These are phyloP conservation scores for Candida broadrunensis DNA, from an alignment of 805 yeast species.

Conservation along the genomic window DNA sequence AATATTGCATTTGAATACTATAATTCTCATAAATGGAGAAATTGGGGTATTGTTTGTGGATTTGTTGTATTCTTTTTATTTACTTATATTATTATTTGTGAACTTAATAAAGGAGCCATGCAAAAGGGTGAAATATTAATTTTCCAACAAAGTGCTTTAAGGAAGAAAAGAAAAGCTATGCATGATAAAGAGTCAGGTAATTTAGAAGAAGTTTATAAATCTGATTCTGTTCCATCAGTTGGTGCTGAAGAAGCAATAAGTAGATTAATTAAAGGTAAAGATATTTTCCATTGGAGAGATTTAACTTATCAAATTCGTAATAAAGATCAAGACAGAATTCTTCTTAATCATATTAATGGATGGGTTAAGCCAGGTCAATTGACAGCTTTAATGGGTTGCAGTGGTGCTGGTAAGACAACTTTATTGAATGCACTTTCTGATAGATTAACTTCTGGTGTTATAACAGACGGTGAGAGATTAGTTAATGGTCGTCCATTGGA, in stretches of 20 bases:
- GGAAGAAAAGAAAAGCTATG: constrained; percentile 38
- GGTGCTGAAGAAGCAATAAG: neutral
- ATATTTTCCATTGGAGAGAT: constrained; percentile 76
- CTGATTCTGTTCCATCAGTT: neutral
- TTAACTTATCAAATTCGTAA: constrained; percentile 68
- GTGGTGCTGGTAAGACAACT: constrained; percentile 86
- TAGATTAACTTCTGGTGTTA: constrained; percentile 70
- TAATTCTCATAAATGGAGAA: constrained; percentile 56
- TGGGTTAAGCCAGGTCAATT: constrained; percentile 80
- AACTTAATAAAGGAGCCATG: constrained; percentile 57
- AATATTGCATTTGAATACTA: constrained; percentile 41
- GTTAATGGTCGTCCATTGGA: constrained; percentile 67
- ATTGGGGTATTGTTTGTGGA: constrained; percentile 59
- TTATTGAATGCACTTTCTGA: constrained; percentile 68
- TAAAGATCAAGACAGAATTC: constrained; percentile 40
- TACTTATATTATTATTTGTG: constrained; percentile 53
- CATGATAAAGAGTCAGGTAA: constrained; percentile 9
- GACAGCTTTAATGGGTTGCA: constrained; percentile 80
- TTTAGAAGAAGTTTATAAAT: constrained; percentile 4
- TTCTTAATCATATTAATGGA: constrained; percentile 47
- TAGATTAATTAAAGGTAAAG: constrained; percentile 1
- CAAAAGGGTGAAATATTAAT: constrained; percentile 72
- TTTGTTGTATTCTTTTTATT: constrained; percentile 53
- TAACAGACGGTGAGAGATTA: constrained; percentile 51
- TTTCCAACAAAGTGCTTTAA: constrained; percentile 50